Evolutionary conservation across 2,329 filamentous ascomycete genomes (phyloP).

Genomic region (Fusarium sp.): DNA sequence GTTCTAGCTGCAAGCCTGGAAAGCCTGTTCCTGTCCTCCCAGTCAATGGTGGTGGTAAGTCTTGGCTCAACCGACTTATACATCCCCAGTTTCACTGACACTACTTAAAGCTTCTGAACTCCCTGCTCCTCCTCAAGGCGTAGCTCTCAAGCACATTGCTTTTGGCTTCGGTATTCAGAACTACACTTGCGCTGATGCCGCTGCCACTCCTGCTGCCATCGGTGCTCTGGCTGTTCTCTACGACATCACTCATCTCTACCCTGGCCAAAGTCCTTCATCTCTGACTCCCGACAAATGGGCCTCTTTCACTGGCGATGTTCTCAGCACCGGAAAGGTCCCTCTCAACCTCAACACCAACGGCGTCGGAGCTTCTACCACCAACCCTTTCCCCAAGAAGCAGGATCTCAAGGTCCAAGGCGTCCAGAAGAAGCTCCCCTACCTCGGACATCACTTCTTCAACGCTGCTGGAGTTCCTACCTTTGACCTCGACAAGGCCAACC

Average conservation of each 20-base stretch:
- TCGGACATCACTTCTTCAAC: slow-evolving; percentile 77
- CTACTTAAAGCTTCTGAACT: slow-evolving; percentile 53
- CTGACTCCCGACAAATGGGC: slow-evolving; percentile 52
- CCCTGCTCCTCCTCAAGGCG: slow-evolving; percentile 49
- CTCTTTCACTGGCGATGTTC: slow-evolving; percentile 51
- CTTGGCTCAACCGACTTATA: background rate
- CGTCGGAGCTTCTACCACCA: slow-evolving; percentile 52
- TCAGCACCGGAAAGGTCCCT: slow-evolving; percentile 56
- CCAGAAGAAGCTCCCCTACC: slow-evolving; percentile 49
- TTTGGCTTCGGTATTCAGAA: slow-evolving; percentile 74
- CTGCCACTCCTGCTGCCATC: slow-evolving; percentile 49
- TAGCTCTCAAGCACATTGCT: slow-evolving; percentile 62
- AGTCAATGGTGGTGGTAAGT: slow-evolving; percentile 51
- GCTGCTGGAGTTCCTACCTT: slow-evolving; percentile 65
- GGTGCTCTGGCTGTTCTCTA: slow-evolving; percentile 70
- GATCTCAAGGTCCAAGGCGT: slow-evolving; percentile 51
- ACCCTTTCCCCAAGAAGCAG: slow-evolving; percentile 56
- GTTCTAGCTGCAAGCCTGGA: slow-evolving; percentile 28
- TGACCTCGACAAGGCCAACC: slow-evolving; percentile 55
- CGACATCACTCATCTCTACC: slow-evolving; percentile 64
- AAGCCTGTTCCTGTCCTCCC: slow-evolving; percentile 47
- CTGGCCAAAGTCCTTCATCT: slow-evolving; percentile 51
- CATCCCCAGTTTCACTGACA: slow-evolving; percentile 30
- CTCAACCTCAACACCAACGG: slow-evolving; percentile 55
- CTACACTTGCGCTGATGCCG: slow-evolving; percentile 66